These are phyloP conservation scores for Coniochaeta sp. DNA, from an alignment of 2,329 filamentous ascomycete species.

Conservation along the genomic window DNA sequence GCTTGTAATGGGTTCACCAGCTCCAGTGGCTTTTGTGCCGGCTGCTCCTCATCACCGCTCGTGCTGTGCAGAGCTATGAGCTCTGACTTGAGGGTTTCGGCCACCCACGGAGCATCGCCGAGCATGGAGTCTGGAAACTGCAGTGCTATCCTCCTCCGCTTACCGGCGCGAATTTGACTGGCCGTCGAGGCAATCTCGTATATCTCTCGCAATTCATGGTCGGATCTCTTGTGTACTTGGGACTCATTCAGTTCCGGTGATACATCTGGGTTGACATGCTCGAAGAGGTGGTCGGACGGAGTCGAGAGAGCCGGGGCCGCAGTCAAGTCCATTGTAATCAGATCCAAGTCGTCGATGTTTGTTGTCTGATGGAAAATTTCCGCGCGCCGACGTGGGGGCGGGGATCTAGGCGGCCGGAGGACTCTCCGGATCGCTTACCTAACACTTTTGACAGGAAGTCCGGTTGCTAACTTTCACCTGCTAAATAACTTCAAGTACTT, in stretches of 20 bases:
- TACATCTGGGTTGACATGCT: conserved; percentile 35
- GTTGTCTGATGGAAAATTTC: background rate
- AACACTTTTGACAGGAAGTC: no score
- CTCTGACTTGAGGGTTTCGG: conserved; percentile 47
- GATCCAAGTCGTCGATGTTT: background rate
- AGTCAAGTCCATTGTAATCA: conserved; percentile 36
- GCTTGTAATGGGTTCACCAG: background rate
- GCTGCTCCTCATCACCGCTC: background rate
- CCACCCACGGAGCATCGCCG: conserved; percentile 74
- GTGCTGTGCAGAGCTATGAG: conserved; percentile 15
- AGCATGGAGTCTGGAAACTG: conserved; percentile 96
- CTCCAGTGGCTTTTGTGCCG: conserved; percentile 3
- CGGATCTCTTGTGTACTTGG: conserved; percentile 29
- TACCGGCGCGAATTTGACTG: conserved; percentile 61
- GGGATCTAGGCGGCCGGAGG: background rate
- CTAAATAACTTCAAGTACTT: no score
- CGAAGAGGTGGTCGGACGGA: conserved; percentile 52
- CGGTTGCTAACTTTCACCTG: no score
- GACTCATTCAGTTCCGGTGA: conserved; percentile 16
- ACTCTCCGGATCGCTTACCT: background rate
- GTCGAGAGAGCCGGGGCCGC: conserved; percentile 56
- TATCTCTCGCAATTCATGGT: conserved; percentile 65
- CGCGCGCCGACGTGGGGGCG: background rate
- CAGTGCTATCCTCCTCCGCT: conserved; percentile 74
- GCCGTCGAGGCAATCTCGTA: conserved; percentile 85